Base-by-base conservation (phyloP, 1,284 basidiomycete species). In the Phenoliferia sp. region DNA sequence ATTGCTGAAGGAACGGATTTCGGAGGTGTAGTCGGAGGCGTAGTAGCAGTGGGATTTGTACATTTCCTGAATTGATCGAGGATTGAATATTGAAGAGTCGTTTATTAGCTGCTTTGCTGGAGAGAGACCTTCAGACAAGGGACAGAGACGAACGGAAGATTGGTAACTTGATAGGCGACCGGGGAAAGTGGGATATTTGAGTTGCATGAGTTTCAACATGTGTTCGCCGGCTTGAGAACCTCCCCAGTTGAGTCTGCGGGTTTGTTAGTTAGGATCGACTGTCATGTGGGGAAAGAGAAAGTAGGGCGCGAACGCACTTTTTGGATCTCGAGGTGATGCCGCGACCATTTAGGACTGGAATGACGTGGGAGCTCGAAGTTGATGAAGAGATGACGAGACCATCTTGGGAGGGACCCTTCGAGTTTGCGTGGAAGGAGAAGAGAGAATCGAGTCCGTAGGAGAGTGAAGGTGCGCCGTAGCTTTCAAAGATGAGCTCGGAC, bases 401-500 rank as follows among this genome's bases (percentile, higher is more conserved):
- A 33, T 32, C 55, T 33, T 19, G 34, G 32, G 55, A 55, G 54
- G 54, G 54, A 54, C 19, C 44, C 28, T 16, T 22, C 31, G 31
- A 7, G 77, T 90, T 90, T 74, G 88, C 84, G 59, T 84, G 92
- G 76, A 96, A 94, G 0, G 94, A 93, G 85, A 97, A 95, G 66
- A 95, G 82, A 9, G 90, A 89, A 77, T 99, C 96, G 70, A 98
- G 82, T 66, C 92, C 92, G 79, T 92, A 99, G 19, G 90, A 84
- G 57, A 98, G 83, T 3, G 88, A 88, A 0, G 94, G 94, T 1
- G 89, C 92, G 22, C 85, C 85, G 78, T 99, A 99, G 59, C 88
- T 86, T 81, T 99, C 96, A 77, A 99, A 99, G 79, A 99, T 86
- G 31, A 99, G 86, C 78, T 99, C 96, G 1, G 94, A 94, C 32